Conservation (phyloP, 805 yeast genomes). For the Tetrapisispora fleetii region DNA sequence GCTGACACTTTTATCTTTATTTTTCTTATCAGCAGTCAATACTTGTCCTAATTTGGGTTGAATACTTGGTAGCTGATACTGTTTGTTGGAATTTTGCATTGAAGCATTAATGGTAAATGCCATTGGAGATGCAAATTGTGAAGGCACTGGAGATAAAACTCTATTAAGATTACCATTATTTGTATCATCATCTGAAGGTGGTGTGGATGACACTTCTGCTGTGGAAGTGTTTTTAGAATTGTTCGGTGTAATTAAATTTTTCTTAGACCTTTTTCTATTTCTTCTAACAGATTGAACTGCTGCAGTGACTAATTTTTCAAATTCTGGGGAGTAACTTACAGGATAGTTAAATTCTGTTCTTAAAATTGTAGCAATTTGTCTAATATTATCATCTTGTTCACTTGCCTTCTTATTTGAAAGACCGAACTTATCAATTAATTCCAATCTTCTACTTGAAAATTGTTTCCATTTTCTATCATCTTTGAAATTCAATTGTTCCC, state of each 20-base stretch:
- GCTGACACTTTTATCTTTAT: background rate
- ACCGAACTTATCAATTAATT: slow-evolving; percentile 68
- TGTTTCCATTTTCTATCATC: slow-evolving; percentile 84
- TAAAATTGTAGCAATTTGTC: slow-evolving; percentile 65
- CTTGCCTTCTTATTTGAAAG: slow-evolving; percentile 66
- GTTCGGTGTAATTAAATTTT: slow-evolving; percentile 15
- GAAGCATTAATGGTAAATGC: background rate
- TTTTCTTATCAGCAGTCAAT: background rate
- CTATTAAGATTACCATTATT: background rate
- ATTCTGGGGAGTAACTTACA: slow-evolving; percentile 50
- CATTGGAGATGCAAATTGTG: slow-evolving; percentile 1
- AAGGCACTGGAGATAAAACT: slow-evolving; percentile 1
- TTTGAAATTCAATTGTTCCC: slow-evolving; percentile 52
- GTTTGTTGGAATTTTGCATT: background rate
- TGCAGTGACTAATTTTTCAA: slow-evolving; percentile 82
- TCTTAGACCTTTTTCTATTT: slow-evolving; percentile 62
- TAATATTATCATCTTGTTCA: slow-evolving; percentile 81
- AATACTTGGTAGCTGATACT: slow-evolving; percentile 4
- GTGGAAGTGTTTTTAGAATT: slow-evolving; percentile 3
- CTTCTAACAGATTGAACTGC: slow-evolving; percentile 90
- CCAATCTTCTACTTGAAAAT: slow-evolving; percentile 83
- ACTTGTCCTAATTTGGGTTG: background rate
- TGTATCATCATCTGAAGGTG: slow-evolving; percentile 2
- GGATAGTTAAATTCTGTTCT: slow-evolving; percentile 72
- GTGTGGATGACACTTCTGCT: background rate